Base-by-base conservation (phyloP, 179 eudicot genomes). In the Nepenthes alata region DNA sequence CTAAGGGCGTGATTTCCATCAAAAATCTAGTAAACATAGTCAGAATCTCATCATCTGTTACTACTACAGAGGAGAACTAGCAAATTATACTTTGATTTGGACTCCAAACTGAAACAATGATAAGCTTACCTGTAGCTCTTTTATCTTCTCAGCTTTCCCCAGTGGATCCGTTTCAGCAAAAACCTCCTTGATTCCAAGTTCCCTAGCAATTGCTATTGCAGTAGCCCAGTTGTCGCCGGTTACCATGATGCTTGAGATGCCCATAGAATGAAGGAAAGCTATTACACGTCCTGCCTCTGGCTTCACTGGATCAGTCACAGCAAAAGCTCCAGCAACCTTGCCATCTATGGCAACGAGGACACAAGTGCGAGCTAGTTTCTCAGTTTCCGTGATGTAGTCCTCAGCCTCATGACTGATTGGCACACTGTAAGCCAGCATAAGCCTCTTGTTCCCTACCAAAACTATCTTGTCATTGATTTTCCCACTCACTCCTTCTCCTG, bases 161-260 rank as follows among this genome's bases (percentile, higher is more conserved):
- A 81, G 63, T 16, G 98, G 98, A 65, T 84, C 96, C 6, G 91
- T 86, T 77, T 91, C 98, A 44, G 96, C 98, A 78, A 79, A 80
- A 70, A 91, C 86, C 68, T 78, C 70, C 51, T 67, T 53, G 15
- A 91, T 89, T 53, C 96, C 98, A 63, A 86, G 96, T 74, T 86
- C 89, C 64, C 60, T 78, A 16, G 82, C 98, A 64, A 91, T 83
- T 55, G 96, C 96, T 41, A 59, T 72, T 52, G 98, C 98, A 57
- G 95, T 91, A 48, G 96, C 89, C 95, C 88, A 86, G 63, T 91
- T 91, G 75, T 91, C 98, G 67, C 98, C 98, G 13, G 96, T 91
- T 62, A 91, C 87, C 95, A 91, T 89, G 74, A 91, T 85, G 81
- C 95, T 84, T 11, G 81, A 57, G 71, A 91, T 83, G 71, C 59